phyloP scores from a whole-genome alignment of 164 flowering plant species.

The Euptelea pleiosperma region DNA sequence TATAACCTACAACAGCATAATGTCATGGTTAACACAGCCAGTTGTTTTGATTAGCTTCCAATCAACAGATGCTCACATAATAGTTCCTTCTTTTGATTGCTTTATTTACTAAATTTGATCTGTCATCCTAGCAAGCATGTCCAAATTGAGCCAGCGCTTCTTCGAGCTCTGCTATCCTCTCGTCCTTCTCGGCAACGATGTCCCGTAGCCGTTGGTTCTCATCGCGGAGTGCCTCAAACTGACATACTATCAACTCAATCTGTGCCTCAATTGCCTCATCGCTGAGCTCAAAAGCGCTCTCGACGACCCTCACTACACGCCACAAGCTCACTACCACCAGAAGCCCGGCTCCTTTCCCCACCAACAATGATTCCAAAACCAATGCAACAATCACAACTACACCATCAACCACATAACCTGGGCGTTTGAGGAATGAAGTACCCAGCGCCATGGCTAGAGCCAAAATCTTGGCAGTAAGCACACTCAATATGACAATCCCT shows the following conservation, averaged over 20 bases:
- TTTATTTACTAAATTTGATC: too few relatives aligned
- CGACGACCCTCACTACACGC: slow-evolving; percentile 55
- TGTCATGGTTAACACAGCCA: too few relatives aligned
- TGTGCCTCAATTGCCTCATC: slow-evolving; percentile 60
- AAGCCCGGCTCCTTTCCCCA: slow-evolving; percentile 46
- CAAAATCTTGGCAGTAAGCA: slow-evolving; percentile 31
- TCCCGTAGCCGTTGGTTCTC: slow-evolving; percentile 34
- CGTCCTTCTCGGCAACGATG: slow-evolving; percentile 29
- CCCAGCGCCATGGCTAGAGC: slow-evolving; percentile 43
- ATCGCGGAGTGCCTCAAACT: slow-evolving; percentile 37
- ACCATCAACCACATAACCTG: slow-evolving; percentile 52
- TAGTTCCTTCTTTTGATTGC: too few relatives aligned
- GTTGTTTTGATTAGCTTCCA: too few relatives aligned
- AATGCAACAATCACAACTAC: slow-evolving; percentile 44
- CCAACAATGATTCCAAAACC: slow-evolving; percentile 37
- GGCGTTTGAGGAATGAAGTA: slow-evolving; percentile 31
- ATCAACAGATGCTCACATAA: too few relatives aligned
- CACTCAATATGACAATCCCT: slow-evolving; percentile 40
- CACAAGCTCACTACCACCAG: slow-evolving; percentile 60
- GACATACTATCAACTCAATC: slow-evolving; percentile 33
- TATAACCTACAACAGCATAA: too few relatives aligned
- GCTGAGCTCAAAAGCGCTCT: slow-evolving; percentile 63
- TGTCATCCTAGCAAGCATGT: too few relatives aligned
- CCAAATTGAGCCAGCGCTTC: slow-evolving; percentile 13
- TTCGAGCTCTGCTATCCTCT: slow-evolving; percentile 31